Evolutionary conservation across 768 basidiomycete genomes (phyloP), one percentile per base, ranked within the genome.

Genomic region (Fistulinella prunicolor): DNA sequence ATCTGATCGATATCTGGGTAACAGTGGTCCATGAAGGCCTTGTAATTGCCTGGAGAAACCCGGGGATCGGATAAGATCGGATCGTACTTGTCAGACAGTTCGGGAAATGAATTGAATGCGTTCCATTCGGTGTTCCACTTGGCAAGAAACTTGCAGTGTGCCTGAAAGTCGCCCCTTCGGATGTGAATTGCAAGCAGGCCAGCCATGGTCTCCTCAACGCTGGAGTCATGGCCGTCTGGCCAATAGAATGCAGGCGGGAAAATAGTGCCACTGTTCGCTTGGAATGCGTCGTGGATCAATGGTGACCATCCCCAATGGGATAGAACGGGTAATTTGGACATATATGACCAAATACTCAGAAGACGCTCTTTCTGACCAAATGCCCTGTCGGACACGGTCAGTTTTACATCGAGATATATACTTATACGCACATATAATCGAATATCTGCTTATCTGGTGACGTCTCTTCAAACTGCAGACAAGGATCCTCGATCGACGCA

Each of bases 161-260:
- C 51, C 32, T 67, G 37, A 53, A 70, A 80, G 58, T 79, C 79
- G 10, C 80, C 79, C 24, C 78, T 66, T 1, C 79, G 76, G 38
- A 80, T 60, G 53, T 81, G 80, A 8, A 80, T 56, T 4, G 73
- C 80, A 5, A 81, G 65, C 1, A 79, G 65, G 16, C 78, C 75
- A 0, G 69, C 54, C 23, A 76, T 62, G 6, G 60, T 55, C 3
- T 45, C 6, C 9, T 42, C 45, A 20, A 52, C 46, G 14, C 23
- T 41, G 42, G 58, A 49, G 26, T 38, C n/a, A 20, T 3, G 12
- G 4, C 19, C 21, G 30, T 23, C n/a, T n/a, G 50, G 36, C 10
- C 47, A 41, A 19, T 42, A 5, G 0, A 20, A 8, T 1, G 21
- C 14, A 6, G 34, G 36, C 6, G 52, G 38, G 20, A 53, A 36